Evolutionary conservation across 495 filamentous ascomycete genomes (phyloP), one percentile per base, ranked within the genome.

Genomic region (Cenococcum geophilum): DNA sequence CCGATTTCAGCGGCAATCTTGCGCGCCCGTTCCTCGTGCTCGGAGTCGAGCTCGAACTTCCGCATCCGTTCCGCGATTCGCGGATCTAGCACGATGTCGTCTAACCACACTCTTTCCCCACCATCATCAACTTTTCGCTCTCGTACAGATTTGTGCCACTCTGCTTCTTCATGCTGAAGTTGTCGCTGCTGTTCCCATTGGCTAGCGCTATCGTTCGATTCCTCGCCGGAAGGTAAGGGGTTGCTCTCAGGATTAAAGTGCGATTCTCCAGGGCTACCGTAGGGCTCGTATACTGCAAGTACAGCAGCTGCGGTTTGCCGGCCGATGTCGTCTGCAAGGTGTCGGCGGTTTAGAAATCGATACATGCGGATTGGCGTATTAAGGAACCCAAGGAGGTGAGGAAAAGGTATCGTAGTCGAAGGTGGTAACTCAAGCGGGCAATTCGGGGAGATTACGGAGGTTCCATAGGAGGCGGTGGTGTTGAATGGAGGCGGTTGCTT

Each of bases 321-420:
- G 47, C 93, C 95, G 57, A 96, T 85, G 5, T 83, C 78, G 67
- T 99, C 92, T 47, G 95, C 95, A 18, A 96, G 79, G 47, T 82
- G 73, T 14, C 95, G 89, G 51, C 89, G 86, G 71, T 84, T 96
- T 43, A 99, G 78, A 80, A 90, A 99, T 49, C 93, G 89, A 69
- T 89, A 88, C 55, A 97, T 70, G 37, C 93, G 84, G 63, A 83
- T 89, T 0, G 90, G 89, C 0, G 91, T 97, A 74, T 95, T 92
- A 51, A 91, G 74, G 77, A 99, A 95, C 60, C 93, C 93, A 27
- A 99, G 87, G 53, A 97, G 81, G 70, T 97, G 91, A 0, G 93
- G 93, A 73, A 95, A 86, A 42, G 79, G 76, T 47, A 99, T 79
- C 8, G 86, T 80, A n/a, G 79, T 76, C 16, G 86, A 84, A 36